A percentile compares a stretch with the other conserved stretches of the same genome.
Evolutionary conservation across 371 early-diverging fungal species (phyloP).

Genomic region (Mortierella sp.): DNA sequence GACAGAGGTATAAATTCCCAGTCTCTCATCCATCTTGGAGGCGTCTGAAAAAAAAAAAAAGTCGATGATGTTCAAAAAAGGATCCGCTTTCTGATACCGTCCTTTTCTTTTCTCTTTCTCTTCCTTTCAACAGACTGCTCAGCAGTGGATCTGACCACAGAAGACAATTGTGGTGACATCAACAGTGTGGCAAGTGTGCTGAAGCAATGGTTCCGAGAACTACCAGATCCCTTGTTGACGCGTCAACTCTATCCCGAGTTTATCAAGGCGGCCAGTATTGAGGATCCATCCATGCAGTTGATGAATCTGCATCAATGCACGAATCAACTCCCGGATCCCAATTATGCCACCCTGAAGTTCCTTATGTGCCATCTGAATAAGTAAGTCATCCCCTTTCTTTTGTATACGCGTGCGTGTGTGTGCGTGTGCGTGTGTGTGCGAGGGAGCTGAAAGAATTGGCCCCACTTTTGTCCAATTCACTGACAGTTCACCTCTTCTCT

Average conservation of each 20-base stretch:
- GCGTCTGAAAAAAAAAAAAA: too few species aligned
- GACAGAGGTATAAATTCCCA: constrained; percentile 73
- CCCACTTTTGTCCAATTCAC: constrained; percentile 2
- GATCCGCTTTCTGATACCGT: too few species aligned
- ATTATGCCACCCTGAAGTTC: constrained; percentile 80
- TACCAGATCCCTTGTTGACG: constrained; percentile 89
- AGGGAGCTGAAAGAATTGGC: not conserved
- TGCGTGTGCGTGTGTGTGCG: too few species aligned
- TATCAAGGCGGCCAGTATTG: constrained; percentile 74
- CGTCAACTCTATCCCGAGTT: constrained; percentile 68
- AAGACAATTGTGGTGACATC: constrained; percentile 74
- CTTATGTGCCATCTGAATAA: constrained; percentile 81
- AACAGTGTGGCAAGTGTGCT: constrained; percentile 85
- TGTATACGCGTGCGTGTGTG: too few species aligned
- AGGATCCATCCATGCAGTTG: constrained; percentile 69
- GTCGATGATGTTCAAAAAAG: too few species aligned
- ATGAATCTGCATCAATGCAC: constrained; percentile 71
- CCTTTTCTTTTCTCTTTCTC: too few species aligned
- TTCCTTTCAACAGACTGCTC: constrained; percentile 59
- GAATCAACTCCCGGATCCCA: constrained; percentile 78
- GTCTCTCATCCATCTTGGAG: too few species aligned
- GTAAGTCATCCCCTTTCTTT: constrained; percentile 37
- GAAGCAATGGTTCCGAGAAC: constrained; percentile 91
- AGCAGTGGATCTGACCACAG: constrained; percentile 67
- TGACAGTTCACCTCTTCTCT: constrained; percentile 7